phyloP scores from a whole-genome alignment of 176 grass and related monocot genomes.

The Oryza glaberrima region DNA sequence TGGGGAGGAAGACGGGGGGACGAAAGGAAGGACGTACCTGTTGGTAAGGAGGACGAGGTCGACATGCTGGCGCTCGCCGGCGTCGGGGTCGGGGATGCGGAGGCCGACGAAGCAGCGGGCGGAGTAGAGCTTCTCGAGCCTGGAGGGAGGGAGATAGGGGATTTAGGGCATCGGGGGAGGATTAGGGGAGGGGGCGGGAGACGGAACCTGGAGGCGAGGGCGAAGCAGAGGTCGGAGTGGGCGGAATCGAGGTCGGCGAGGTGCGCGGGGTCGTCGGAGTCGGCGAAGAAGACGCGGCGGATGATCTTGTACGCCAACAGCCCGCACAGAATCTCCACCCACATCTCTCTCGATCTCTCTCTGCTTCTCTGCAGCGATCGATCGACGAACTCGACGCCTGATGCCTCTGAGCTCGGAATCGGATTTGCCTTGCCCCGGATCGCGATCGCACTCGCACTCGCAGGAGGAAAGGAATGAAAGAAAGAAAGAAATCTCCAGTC shows the following conservation, averaged over 20 bases:
- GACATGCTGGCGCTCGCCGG: conserved; percentile 73
- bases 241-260: conserved; percentile 75
- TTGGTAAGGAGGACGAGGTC: conserved; percentile 83
- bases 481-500: too few relatives aligned
- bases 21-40: conserved; percentile 32
- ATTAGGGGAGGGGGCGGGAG: not conserved
- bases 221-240: conserved; percentile 73
- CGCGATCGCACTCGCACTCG: too few relatives aligned
- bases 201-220: conserved; percentile 59
- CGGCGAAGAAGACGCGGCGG: conserved; percentile 50
- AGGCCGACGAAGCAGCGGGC: conserved; percentile 89
- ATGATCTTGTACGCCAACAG: conserved; percentile 78
- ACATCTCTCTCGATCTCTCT: conserved; percentile 50
- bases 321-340: conserved; percentile 87
- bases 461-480: too few relatives aligned
- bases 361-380: too few relatives aligned
- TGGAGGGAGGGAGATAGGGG: conserved; percentile 15
- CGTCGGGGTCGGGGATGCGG: conserved; percentile 87
- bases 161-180: not conserved
- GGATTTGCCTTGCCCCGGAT: too few relatives aligned
- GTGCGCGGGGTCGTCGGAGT: conserved; percentile 45
- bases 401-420: too few relatives aligned
- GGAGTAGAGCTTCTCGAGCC: conserved; percentile 87
- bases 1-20: too few relatives aligned
- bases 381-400: not conserved